Evolutionary conservation across 2,329 filamentous ascomycete genomes (phyloP).

Genomic region (Exophiala sp.): DNA sequence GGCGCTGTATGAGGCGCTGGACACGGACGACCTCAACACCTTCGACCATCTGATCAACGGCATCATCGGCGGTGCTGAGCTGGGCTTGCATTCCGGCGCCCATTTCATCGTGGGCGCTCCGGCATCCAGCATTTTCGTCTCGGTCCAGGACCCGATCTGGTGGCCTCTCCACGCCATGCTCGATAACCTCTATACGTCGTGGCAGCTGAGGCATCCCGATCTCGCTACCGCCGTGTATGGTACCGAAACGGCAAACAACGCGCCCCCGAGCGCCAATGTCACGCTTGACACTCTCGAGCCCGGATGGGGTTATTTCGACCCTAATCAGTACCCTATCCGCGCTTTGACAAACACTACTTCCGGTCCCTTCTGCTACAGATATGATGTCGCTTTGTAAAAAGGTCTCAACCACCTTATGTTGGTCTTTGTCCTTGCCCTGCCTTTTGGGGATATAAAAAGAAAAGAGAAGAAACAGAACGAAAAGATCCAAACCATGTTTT

Average conservation of each 20-base stretch:
- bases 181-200: conserved; percentile 28
- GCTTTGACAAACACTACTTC: conserved; percentile 28
- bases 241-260: conserved; percentile 27
- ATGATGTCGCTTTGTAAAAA: conserved; percentile 25
- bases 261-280: conserved; percentile 27
- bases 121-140: conserved; percentile 27
- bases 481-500: too few species aligned
- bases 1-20: conserved; percentile 16
- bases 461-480: too few species aligned
- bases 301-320: conserved; percentile 25
- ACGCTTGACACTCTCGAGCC: conserved; percentile 26
- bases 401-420: too few species aligned
- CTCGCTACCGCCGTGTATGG: conserved; percentile 19
- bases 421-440: too few species aligned
- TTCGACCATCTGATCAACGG: conserved; percentile 26
- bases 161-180: conserved; percentile 28
- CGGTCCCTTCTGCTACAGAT: conserved; percentile 30
- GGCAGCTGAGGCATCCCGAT: conserved; percentile 28
- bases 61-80: conserved; percentile 19
- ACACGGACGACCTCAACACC: conserved; percentile 14
- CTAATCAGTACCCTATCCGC: conserved; percentile 12
- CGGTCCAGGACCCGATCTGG: conserved; percentile 28
- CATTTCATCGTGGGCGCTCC: conserved; percentile 29
- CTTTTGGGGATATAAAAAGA: too few species aligned
- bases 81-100: conserved; percentile 29